Evolutionary conservation across 768 basidiomycete species (phyloP).

Genomic region (Auricularia auricula-judae): DNA sequence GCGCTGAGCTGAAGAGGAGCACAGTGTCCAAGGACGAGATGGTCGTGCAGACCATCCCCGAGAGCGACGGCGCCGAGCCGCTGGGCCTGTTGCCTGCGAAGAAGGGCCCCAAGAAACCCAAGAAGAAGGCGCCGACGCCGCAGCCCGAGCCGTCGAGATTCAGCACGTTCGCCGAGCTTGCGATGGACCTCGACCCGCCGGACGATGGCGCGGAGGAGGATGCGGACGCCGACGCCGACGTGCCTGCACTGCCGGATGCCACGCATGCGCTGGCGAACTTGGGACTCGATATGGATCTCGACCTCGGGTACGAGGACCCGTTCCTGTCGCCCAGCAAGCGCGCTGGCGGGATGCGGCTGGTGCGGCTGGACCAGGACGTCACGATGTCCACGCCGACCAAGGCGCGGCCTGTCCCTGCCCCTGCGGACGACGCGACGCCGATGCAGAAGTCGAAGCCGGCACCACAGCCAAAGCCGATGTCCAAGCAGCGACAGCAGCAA

Average conservation of each 20-base stretch:
- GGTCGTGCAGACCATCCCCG: neutral
- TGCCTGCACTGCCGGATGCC: neutral
- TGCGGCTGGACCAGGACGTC: neutral
- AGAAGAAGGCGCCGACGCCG: conserved; percentile 27
- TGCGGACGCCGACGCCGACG: neutral
- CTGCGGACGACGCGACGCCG: no score
- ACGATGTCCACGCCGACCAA: neutral
- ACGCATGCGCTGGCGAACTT: neutral
- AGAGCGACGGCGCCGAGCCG: neutral
- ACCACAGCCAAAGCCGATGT: neutral
- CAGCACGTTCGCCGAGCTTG: neutral
- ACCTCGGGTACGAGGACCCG: neutral
- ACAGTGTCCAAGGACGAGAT: neutral
- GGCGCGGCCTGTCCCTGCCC: neutral
- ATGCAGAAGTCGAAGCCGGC: neutral
- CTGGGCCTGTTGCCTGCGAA: neutral
- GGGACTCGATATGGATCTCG: neutral
- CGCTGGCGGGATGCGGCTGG: neutral
- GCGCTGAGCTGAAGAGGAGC: neutral
- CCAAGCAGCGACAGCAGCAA: neutral
- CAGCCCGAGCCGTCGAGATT: neutral
- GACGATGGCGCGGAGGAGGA: neutral
- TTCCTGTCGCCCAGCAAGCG: conserved; percentile 1
- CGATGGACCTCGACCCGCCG: neutral
- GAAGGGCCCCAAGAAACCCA: conserved; percentile 11